Conservation (phyloP, 345 rosid species). For the Erysimum cheiranthoides region DNA sequence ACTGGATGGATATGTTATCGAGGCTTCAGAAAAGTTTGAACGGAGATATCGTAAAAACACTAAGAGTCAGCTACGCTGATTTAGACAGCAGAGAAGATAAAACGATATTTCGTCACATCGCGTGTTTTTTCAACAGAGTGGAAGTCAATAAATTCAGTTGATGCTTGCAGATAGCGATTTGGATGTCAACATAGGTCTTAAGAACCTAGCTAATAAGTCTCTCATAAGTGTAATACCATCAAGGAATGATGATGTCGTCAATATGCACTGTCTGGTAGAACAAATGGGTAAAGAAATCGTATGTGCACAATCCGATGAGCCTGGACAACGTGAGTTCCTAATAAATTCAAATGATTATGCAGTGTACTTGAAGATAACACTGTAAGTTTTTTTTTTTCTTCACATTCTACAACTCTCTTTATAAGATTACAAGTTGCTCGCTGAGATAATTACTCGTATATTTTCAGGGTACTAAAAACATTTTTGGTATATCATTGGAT, state of each 20-base stretch:
- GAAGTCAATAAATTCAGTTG: background rate
- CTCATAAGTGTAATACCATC: too few species aligned
- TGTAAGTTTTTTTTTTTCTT: background rate
- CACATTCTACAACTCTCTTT: background rate
- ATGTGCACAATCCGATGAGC: background rate
- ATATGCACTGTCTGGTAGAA: constrained; percentile 10
- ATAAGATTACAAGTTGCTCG: too few species aligned
- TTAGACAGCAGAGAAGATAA: background rate
- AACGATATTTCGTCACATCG: background rate
- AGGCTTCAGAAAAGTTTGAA: background rate
- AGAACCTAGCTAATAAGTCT: too few species aligned
- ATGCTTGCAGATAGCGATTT: too few species aligned
- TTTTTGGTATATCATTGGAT: background rate
- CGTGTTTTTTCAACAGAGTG: background rate
- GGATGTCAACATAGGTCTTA: too few species aligned
- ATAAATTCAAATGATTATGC: background rate
- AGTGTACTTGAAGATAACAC: background rate
- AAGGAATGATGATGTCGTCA: background rate
- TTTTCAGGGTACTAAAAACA: background rate
- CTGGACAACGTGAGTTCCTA: background rate
- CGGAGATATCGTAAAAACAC: background rate
- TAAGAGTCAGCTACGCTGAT: background rate
- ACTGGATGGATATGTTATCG: too few species aligned
- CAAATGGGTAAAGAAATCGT: background rate
- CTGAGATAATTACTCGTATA: background rate